Percentiles rank a stretch among this genome's conserved stretches.
Evolutionary conservation across 2,329 filamentous ascomycete genomes (phyloP).

Genomic region (Beauveria varroae): DNA sequence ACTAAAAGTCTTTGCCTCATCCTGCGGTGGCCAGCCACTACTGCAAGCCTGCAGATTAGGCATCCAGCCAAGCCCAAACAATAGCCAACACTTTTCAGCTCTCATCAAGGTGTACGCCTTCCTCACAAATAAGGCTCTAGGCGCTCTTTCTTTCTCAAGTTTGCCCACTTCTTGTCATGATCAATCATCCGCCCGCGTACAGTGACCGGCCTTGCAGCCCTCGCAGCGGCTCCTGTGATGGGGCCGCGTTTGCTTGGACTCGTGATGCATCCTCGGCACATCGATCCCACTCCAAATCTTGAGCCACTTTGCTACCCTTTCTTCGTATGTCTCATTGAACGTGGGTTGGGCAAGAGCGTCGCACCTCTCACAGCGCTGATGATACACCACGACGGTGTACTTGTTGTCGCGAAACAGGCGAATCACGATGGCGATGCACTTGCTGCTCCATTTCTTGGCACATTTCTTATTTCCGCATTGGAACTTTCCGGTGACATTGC

Average conservation of each 20-base stretch:
- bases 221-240: slow-evolving; percentile 26
- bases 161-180: background rate
- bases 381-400: slow-evolving; percentile 31
- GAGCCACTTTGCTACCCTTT: slow-evolving; percentile 28
- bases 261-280: slow-evolving; percentile 2
- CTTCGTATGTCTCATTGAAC: slow-evolving; percentile 23
- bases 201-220: slow-evolving; percentile 28
- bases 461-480: slow-evolving; percentile 22
- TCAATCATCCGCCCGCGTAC: slow-evolving; percentile 5
- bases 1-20: background rate
- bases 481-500: slow-evolving; percentile 27
- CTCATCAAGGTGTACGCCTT: no score
- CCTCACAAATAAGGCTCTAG: background rate
- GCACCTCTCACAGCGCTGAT: slow-evolving; percentile 28
- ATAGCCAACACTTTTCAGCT: background rate
- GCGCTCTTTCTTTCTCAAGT: background rate
- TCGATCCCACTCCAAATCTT: slow-evolving; percentile 19
- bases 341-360: slow-evolving; percentile 19
- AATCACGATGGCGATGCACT: slow-evolving; percentile 26
- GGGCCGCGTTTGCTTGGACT: slow-evolving; percentile 6
- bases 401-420: slow-evolving; percentile 19
- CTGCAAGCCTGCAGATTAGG: background rate
- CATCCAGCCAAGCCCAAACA: background rate
- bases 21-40: background rate
- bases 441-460: slow-evolving; percentile 24